A percentile compares a stretch with the other conserved stretches of the same genome.
These are phyloP conservation scores for Benincasa hispida DNA, from an alignment of 306 rosid species.

Conservation along the genomic window DNA sequence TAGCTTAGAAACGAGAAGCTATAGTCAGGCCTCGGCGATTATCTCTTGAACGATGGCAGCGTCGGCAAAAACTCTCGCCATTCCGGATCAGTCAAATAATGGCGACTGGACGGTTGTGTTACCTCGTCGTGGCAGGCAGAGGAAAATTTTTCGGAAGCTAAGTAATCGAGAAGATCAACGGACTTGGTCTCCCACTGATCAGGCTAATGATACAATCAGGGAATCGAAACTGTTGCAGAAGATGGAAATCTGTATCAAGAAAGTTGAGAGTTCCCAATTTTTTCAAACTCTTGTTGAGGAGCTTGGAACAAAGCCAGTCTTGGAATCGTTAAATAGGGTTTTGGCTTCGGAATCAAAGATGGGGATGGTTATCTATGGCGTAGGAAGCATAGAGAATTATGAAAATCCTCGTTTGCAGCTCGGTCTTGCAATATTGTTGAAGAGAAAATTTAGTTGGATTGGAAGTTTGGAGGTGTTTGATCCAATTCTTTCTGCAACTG, in stretches of 20 bases:
- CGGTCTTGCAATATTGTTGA: constrained; percentile 46
- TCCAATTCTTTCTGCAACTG: constrained; percentile 61
- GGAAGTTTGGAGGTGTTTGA: constrained; percentile 61
- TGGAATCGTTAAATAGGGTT: constrained; percentile 23
- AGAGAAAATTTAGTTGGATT: constrained; percentile 45
- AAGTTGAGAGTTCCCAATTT: constrained; percentile 42
- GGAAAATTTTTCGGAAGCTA: constrained; percentile 14
- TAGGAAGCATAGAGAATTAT: constrained; percentile 69
- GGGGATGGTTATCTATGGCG: constrained; percentile 72
- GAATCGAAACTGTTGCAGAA: constrained; percentile 40
- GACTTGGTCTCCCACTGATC: constrained; percentile 53
- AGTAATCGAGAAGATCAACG: constrained; percentile 19
- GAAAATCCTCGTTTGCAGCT: constrained; percentile 61
- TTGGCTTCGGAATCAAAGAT: constrained; percentile 35
- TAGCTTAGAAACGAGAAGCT: not conserved
- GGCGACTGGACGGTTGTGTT: constrained; percentile 67
- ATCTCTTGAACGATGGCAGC: constrained; percentile 33
- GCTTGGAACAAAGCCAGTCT: constrained; percentile 25
- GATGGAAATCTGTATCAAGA: constrained; percentile 21
- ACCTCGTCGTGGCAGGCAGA: constrained; percentile 45
- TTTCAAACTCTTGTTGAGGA: constrained; percentile 37
- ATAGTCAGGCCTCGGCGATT: not conserved
- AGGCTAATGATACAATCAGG: constrained; percentile 22
- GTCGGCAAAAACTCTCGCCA: constrained; percentile 31
- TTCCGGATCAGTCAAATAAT: constrained; percentile 8